These are phyloP conservation scores for Mycena sp. DNA, from an alignment of 1,284 basidiomycete species.

Conservation along the genomic window DNA sequence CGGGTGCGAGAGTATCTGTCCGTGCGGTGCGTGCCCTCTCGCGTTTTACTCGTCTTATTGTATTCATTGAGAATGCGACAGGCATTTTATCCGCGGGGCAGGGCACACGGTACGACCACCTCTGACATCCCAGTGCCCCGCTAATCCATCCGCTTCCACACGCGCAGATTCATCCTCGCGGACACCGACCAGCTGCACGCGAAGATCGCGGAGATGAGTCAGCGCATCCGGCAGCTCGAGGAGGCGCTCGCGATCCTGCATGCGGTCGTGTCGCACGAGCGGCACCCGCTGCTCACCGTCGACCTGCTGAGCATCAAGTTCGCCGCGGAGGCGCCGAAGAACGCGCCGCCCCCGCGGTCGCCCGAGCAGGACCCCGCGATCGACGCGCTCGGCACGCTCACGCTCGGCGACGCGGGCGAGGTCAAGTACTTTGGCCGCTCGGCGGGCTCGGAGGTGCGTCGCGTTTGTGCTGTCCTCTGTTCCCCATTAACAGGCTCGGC, in stretches of 20 bases:
- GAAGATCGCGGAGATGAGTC: conserved; percentile 77
- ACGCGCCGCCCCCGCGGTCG: conserved; percentile 30
- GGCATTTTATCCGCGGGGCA: conserved; percentile 59
- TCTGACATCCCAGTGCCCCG: neutral
- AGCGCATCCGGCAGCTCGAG: conserved; percentile 71
- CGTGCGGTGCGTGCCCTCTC: conserved; percentile 45
- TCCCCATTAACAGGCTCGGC: too few species aligned
- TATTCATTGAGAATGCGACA: conserved; percentile 28
- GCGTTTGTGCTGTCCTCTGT: too few species aligned
- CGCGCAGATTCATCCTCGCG: conserved; percentile 64
- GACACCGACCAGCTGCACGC: conserved; percentile 75
- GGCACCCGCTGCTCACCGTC: conserved; percentile 70
- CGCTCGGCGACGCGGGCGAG: conserved; percentile 67
- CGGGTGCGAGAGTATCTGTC: conserved; percentile 59
- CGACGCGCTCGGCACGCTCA: conserved; percentile 66
- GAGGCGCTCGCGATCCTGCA: conserved; percentile 74
- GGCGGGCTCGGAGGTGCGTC: conserved; percentile 23
- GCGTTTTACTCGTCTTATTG: neutral
- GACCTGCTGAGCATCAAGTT: conserved; percentile 72
- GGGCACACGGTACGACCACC: conserved; percentile 50
- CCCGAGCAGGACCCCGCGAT: conserved; percentile 44
- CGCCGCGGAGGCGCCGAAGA: conserved; percentile 50
- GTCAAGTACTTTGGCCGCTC: conserved; percentile 78
- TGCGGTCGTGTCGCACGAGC: conserved; percentile 64
- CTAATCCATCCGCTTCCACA: neutral